Base-by-base conservation (phyloP, 208 protist genomes). In the Herpetomonas samuelpessoai region DNA sequence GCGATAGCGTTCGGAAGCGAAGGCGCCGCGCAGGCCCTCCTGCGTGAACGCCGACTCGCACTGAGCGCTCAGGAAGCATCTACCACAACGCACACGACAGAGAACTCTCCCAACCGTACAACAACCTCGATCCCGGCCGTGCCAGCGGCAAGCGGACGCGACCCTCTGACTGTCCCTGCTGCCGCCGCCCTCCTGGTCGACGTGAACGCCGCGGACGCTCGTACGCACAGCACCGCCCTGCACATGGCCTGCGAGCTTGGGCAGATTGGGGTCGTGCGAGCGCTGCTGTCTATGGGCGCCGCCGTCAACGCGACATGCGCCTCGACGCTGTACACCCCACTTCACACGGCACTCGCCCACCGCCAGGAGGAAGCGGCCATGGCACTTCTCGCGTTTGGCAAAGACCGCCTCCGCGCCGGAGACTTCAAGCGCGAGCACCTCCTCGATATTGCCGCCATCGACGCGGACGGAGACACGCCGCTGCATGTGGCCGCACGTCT, bases 211-310 rank as follows among this genome's bases (percentile, higher is more conserved):
- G 62, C 75, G 19, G 82, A 93, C 53, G 70, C 78, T 24, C 76
- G 81, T 10, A 78, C 86, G 0, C 74, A 86, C 18, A 79, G 74
- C 58, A 87, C 72, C 0, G 72, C 86, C n/a, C 71, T 93, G 38
- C 86, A 93, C 51, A 71, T 93, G n/a, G 86, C 86, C 35, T 90
- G 83, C 47, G 83, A 93, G 59, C 66, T 73, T 14, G 83, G 83
- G 16, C 77, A 85, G 41, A 46, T 83, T 19, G 53, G 59, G 21
- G 76, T 93, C 2, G 68, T 82, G 10, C 71, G 70, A 2, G 54
- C 57, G 0, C 76, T 93, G 18, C 74, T 93, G 39, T 55, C 58
- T 19, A 73, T 63, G 44, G 74, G 65, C n/a, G 86, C 86, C 22
- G 76, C 76, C 18, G 64, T 93, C 10, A 85, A 79, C 69, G 51